Evolutionary conservation across 805 yeast genomes (phyloP).

Genomic region (Ogataea chonburiensis): DNA sequence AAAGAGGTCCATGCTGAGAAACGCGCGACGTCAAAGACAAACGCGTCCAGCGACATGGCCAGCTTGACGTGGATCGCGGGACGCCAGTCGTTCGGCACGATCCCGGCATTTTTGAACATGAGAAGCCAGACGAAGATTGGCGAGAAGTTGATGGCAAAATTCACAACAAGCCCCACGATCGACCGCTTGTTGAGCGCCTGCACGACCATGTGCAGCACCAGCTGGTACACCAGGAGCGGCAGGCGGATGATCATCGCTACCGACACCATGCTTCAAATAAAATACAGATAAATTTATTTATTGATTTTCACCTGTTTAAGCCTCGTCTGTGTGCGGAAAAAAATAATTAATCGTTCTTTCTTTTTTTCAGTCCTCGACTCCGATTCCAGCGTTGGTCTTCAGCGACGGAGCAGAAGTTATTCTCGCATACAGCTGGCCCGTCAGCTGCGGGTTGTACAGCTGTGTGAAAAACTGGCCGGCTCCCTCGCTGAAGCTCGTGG

Average conservation of each 20-base stretch:
- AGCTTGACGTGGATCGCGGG: slow-evolving; percentile 53
- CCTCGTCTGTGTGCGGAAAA: no score
- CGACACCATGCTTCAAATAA: slow-evolving; percentile 9
- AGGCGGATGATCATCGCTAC: slow-evolving; percentile 8
- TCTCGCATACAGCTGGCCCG: slow-evolving; percentile 5
- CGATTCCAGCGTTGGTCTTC: slow-evolving; percentile 8
- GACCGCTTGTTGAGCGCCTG: slow-evolving; percentile 21
- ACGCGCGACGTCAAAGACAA: slow-evolving; percentile 33
- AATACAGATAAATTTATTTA: not conserved
- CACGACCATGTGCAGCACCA: slow-evolving; percentile 17
- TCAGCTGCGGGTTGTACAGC: slow-evolving; percentile 13
- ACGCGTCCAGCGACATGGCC: slow-evolving; percentile 42
- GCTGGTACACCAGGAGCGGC: slow-evolving; percentile 15
- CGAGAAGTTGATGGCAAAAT: slow-evolving; percentile 49
- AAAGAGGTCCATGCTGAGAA: slow-evolving; percentile 26
- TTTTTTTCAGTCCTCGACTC: slow-evolving; percentile 4
- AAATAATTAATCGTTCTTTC: no score
- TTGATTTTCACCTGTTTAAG: not conserved
- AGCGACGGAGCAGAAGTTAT: slow-evolving; percentile 8
- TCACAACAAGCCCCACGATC: slow-evolving; percentile 38
- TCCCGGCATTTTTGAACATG: slow-evolving; percentile 58
- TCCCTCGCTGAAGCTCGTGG: slow-evolving; percentile 6
- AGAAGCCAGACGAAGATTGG: slow-evolving; percentile 55
- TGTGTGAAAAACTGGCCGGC: slow-evolving; percentile 17
- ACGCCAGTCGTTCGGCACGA: slow-evolving; percentile 51